Evolutionary conservation across 306 rosid genomes (phyloP), one percentile per base, ranked within the genome.

Genomic region (Rosa rugosa): DNA sequence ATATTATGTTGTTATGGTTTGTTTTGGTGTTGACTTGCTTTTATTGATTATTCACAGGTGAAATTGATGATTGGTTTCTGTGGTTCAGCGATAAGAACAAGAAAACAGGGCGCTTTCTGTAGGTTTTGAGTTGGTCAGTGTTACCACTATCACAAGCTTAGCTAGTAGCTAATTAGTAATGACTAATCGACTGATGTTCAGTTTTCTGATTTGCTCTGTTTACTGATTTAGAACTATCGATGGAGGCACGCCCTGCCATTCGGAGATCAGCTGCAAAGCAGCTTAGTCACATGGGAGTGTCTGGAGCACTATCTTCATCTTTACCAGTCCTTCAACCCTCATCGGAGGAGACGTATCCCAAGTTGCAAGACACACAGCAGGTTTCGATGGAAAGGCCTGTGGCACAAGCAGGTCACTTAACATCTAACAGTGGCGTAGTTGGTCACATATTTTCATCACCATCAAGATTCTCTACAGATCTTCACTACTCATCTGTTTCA

Each of bases 371-470:
- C 85, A 86, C 93, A 11, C 94, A 87, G 83, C 92, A 81, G 50
- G 83, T 83, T 75, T 79, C 81, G 57, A 79, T 84, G 78, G 97
- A 88, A 75, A 89, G 85, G 79, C 83, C 96, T 75, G 74, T 78
- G n/a, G 80, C 71, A 65, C 89, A 85, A 83, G 84, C 90, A 49
- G 84, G 89, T 86, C 89, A 80, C 76, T 56, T 88, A 70, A 64
- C 81, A 80, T 86, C 97, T 76, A 80, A 76, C 83, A 90, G 87
- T 41, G 98, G 93, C 71, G 90, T 84, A 17, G 92, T 89, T 69
- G 99, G 98, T 77, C 97, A 89, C 82, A 86, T 91, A 85, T 86
- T 90, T 86, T 95, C 99, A 17, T 88, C 99, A 53, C 87, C 97
- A 62, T 87, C 97, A 1, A 97, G 95, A 87, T 87, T 85, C 80